Conservation (phyloP, 768 basidiomycete genomes). For the Asterophora lycoperdoides region DNA sequence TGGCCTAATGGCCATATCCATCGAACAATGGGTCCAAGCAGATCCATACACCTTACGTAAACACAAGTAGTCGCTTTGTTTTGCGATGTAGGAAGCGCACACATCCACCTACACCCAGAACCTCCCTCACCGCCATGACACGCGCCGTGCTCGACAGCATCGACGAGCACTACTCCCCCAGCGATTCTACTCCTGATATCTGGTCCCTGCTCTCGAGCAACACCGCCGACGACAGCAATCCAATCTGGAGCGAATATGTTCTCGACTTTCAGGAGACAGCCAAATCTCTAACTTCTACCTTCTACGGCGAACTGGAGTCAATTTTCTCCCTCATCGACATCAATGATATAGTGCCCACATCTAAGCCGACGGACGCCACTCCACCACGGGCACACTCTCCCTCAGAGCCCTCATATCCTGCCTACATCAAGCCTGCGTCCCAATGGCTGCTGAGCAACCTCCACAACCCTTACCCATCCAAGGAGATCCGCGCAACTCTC, state of each 20-base stretch:
- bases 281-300: not conserved
- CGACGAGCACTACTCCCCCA: too few species aligned
- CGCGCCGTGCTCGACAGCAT: too few species aligned
- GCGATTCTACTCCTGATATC: not conserved
- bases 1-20: too few species aligned
- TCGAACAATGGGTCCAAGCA: not conserved
- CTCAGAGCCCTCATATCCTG: too few species aligned
- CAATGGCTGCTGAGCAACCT: not conserved
- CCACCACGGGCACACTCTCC: not conserved
- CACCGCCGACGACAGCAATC: not conserved
- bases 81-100: not conserved
- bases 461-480: not conserved
- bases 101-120: too few species aligned
- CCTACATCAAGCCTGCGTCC: not conserved
- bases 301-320: slow-evolving; percentile 3
- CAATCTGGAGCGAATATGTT: not conserved
- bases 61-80: slow-evolving; percentile 1
- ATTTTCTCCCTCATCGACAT: slow-evolving; percentile 3
- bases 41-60: not conserved
- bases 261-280: too few species aligned
- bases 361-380: not conserved
- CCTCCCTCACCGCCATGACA: not conserved
- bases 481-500: too few species aligned
- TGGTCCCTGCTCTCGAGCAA: not conserved
- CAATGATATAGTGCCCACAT: not conserved